Evolutionary conservation across 306 rosid species (phyloP), one percentile per base, ranked within the genome.

Genomic region (Quercus berberidifolia): DNA sequence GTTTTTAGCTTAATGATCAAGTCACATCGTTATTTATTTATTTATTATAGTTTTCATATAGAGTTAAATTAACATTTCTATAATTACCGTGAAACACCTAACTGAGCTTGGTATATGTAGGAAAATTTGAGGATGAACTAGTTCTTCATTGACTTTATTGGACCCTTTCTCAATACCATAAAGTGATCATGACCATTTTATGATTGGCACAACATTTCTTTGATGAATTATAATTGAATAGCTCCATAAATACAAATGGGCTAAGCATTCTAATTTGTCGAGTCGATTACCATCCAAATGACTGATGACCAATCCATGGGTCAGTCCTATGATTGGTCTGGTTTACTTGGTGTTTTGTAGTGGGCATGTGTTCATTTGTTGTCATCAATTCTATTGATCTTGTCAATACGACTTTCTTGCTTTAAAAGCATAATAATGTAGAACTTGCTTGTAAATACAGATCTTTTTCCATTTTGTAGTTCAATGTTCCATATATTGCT

Each of bases 381-480:
- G 35, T 20, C 6, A 26, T 43, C 46, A 35, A 57, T 75, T 56
- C 38, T 9, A 19, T 80, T n/a, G 18, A 21, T 46, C 57, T 12
- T 69, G 73, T 69, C 19, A 30, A 6, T 52, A 31, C 14, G 43
- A 15, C 1, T 49, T 72, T 12, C 4, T 67, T 12, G 60, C 56
- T 59, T 68, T 68, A 23, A 68, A 68, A 35, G 73, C 74, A 9
- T 10, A 23, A 9, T 69, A 55, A 51, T 78, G 26, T 74, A 33
- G 13, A 71, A 33, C 76, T 60, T 15, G n/a, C 33, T 1, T 15
- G 41, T 15, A 14, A 68, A 35, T 19, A 5, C 26, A 17, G 38
- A 55, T 21, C 21, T 7, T 56, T 56, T 19, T 63, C 33, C 25
- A 21, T 74, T 74, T 74, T 84, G 83, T 14, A 91, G 96, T 78